Evolutionary conservation across 495 filamentous ascomycete species (phyloP).

Genomic region (Penicillium arizonense): DNA sequence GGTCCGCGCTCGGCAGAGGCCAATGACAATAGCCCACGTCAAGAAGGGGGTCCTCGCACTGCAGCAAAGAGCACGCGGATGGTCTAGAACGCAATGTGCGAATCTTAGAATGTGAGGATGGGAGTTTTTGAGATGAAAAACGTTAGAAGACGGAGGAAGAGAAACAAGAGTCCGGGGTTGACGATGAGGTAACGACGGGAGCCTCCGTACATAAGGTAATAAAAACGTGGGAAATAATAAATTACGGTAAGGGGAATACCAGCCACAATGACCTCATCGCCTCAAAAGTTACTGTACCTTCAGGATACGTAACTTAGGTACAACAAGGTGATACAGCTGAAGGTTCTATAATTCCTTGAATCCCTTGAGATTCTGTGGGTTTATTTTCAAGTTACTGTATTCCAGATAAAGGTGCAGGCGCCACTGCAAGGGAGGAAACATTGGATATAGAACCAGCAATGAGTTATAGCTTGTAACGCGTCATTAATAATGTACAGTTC

Average conservation of each 20-base stretch:
- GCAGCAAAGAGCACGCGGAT: constrained; percentile 27
- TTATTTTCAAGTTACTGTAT: no score
- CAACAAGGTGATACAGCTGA: no score
- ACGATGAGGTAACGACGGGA: neutral
- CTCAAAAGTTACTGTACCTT: no score
- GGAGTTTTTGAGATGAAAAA: neutral
- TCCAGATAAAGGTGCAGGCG: no score
- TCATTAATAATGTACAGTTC: constrained; percentile 2
- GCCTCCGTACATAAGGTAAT: neutral
- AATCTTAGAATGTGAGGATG: neutral
- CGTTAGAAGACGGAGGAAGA: neutral
- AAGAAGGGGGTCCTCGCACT: constrained; percentile 22
- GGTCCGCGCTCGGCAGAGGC: constrained; percentile 25
- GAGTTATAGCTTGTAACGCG: neutral
- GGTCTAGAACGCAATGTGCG: constrained; percentile 15
- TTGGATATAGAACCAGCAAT: no score
- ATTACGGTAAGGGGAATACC: constrained; percentile 10
- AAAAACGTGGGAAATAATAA: neutral
- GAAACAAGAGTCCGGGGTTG: constrained; percentile 7
- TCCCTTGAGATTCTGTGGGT: no score
- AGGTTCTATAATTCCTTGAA: no score
- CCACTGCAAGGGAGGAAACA: no score
- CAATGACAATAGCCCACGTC: constrained; percentile 47
- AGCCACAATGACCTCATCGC: constrained; percentile 22
- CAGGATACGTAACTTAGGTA: no score